phyloP scores from a whole-genome alignment of 2,329 filamentous ascomycete species.

The Trichoderma atroviride region DNA sequence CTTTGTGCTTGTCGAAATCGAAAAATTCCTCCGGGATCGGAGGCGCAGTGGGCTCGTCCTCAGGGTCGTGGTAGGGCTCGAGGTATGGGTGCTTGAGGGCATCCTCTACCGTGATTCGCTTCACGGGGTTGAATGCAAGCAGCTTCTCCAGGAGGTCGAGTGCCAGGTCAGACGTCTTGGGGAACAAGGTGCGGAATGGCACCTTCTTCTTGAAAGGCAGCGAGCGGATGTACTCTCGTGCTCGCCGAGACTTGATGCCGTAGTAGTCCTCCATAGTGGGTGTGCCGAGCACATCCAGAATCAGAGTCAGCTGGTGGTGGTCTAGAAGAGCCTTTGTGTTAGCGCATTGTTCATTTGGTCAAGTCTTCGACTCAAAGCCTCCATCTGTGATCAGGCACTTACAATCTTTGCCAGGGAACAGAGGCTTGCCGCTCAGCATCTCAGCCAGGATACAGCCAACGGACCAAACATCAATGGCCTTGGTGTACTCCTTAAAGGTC shows the following conservation, averaged over 20 bases:
- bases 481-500: slow-evolving; percentile 99
- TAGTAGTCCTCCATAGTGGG: slow-evolving; percentile 99
- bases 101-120: slow-evolving; percentile 97
- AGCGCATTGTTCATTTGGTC: background rate
- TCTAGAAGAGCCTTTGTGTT: slow-evolving; percentile 54
- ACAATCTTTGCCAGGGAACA: slow-evolving; percentile 99
- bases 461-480: slow-evolving; percentile 99
- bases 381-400: slow-evolving; percentile 44
- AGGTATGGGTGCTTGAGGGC: slow-evolving; percentile 97
- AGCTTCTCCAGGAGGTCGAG: slow-evolving; percentile 94
- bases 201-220: slow-evolving; percentile 99
- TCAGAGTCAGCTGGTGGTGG: slow-evolving; percentile 96
- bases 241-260: slow-evolving; percentile 97
- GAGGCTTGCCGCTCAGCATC: slow-evolving; percentile 97
- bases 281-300: slow-evolving; percentile 94
- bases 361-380: background rate
- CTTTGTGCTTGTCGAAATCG: slow-evolving; percentile 99
- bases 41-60: slow-evolving; percentile 94
- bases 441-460: slow-evolving; percentile 97
- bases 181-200: slow-evolving; percentile 94
- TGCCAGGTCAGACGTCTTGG: slow-evolving; percentile 97
- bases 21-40: slow-evolving; percentile 99
- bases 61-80: slow-evolving; percentile 97
- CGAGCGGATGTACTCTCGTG: slow-evolving; percentile 96
- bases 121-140: slow-evolving; percentile 95